A percentile compares a stretch with the other conserved stretches of the same genome.
phyloP scores from a whole-genome alignment of 257 asterid species.

The Solanum pinnatisectum region DNA sequence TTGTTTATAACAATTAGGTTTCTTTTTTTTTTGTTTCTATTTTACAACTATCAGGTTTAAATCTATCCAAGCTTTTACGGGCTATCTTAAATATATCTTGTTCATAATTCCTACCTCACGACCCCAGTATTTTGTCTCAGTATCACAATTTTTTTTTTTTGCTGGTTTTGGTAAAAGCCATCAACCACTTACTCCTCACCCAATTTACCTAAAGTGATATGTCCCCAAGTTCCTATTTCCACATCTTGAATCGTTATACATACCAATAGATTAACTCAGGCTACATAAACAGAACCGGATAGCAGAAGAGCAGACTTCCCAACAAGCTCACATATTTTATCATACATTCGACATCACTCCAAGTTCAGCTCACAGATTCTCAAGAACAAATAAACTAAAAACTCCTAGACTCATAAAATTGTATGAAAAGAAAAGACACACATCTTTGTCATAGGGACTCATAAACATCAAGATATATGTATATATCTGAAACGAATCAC shows the following conservation, averaged over 20 bases:
- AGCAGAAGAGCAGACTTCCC: background rate
- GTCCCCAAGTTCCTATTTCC: background rate
- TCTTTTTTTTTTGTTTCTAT: background rate
- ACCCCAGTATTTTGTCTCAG: background rate
- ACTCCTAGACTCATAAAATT: background rate
- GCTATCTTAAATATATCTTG: background rate
- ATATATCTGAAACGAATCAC: background rate
- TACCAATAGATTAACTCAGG: background rate
- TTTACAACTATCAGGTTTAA: background rate
- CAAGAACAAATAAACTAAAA: background rate
- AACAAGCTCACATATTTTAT: background rate
- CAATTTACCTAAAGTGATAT: background rate
- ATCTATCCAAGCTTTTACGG: background rate
- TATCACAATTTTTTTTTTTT: background rate
- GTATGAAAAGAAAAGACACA: background rate
- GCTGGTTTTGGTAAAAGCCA: background rate
- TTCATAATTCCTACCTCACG: background rate
- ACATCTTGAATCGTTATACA: background rate
- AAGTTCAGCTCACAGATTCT: background rate
- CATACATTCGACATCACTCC: background rate
- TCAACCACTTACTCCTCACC: background rate
- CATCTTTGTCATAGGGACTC: background rate
- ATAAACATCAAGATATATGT: background rate
- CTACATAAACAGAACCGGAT: background rate
- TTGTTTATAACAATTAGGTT: background rate